Percentiles rank a stretch among this genome's conserved stretches.
These are phyloP conservation scores for Boletellus emodensis DNA, from an alignment of 768 basidiomycete species.

Conservation along the genomic window DNA sequence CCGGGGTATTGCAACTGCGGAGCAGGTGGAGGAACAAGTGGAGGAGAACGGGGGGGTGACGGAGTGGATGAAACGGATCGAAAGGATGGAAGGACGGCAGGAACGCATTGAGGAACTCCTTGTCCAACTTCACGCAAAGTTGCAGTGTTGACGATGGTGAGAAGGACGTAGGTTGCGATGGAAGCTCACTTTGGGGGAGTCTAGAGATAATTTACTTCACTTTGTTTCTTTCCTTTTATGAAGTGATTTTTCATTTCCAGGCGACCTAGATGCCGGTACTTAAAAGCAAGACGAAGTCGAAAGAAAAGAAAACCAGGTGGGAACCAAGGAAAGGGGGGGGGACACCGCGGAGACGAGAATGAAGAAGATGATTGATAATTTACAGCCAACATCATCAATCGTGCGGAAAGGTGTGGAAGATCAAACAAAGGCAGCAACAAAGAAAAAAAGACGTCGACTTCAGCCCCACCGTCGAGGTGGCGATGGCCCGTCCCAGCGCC, in stretches of 20 bases:
- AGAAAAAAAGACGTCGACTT: neutral
- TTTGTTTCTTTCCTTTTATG: conserved; percentile 1
- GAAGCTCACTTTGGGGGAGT: neutral
- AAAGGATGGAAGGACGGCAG: conserved; percentile 42
- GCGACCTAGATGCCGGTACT: conserved; percentile 3
- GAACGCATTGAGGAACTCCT: conserved; percentile 47
- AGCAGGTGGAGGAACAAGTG: conserved; percentile 25
- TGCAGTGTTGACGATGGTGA: conserved; percentile 5
- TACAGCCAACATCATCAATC: conserved; percentile 11
- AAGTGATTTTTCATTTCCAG: conserved; percentile 1
- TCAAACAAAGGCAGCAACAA: too few species aligned
- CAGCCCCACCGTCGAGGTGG: conserved; percentile 27
- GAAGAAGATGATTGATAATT: conserved; percentile 27
- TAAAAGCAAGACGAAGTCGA: neutral
- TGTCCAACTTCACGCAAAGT: conserved; percentile 25
- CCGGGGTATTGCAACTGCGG: conserved; percentile 20
- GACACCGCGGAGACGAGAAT: neutral
- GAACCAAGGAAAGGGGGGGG: neutral
- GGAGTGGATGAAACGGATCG: conserved; percentile 34
- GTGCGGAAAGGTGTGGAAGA: neutral
- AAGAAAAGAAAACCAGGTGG: neutral
- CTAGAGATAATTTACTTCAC: conserved; percentile 1
- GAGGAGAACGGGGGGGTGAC: conserved; percentile 26
- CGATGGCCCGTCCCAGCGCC: conserved; percentile 27
- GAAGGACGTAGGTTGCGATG: neutral